Conservation (phyloP, 441 rosid genomes). For the California macrophylla region DNA sequence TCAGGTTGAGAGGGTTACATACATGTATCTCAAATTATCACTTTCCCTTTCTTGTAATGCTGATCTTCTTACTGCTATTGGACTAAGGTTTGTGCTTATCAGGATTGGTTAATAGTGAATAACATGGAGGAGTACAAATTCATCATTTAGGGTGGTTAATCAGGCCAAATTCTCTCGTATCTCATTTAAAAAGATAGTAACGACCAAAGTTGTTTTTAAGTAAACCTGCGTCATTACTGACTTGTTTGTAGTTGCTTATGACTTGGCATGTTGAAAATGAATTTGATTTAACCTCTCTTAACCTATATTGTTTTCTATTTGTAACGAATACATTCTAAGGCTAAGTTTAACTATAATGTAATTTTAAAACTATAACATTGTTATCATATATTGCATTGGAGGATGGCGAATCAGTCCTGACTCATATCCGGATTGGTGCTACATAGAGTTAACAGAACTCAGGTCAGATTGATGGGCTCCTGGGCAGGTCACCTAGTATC, state of each 20-base stretch:
- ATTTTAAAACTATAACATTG: background rate
- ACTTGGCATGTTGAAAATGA: no score
- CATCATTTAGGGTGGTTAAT: background rate
- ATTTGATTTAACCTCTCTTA: no score
- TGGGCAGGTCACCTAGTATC: background rate
- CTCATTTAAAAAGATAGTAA: background rate
- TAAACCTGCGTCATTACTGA: background rate
- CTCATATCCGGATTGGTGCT: background rate
- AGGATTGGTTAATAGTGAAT: background rate
- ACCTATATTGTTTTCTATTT: no score
- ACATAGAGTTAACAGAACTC: background rate
- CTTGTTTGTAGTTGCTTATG: no score
- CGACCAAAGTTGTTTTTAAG: background rate
- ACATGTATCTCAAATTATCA: background rate
- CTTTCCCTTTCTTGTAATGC: background rate
- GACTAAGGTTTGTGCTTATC: background rate
- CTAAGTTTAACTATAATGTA: no score
- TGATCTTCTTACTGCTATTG: background rate
- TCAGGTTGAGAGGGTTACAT: background rate
- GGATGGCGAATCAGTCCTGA: background rate
- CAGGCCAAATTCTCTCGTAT: background rate
- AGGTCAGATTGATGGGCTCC: background rate
- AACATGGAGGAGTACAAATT: background rate
- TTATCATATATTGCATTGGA: background rate
- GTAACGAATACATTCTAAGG: background rate